Base-by-base conservation (phyloP, 495 filamentous ascomycete species). In the Wilcoxina mikolae region DNA sequence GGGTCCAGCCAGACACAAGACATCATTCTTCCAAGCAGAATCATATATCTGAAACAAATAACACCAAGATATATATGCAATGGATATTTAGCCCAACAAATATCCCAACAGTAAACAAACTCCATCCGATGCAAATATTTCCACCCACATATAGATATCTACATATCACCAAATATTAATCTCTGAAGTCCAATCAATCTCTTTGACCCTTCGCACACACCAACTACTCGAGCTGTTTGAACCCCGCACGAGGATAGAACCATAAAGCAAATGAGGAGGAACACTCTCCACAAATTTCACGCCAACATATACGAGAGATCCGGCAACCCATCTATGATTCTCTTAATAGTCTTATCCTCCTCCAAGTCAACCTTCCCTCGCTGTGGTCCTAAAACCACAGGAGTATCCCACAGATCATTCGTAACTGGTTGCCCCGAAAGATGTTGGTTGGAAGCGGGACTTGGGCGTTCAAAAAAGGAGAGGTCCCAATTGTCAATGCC, bases 271-370 rank as follows among this genome's bases (percentile, higher is more conserved):
- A n/a, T n/a, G n/a, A n/a, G n/a, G n/a, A n/a, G n/a, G n/a, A n/a
- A n/a, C n/a, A n/a, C 33, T 38, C 9, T 38, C n/a, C n/a, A n/a
- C n/a, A n/a, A n/a, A n/a, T n/a, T 22, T 54, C 56, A 56, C 59
- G 29, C 43, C 9, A 71, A 60, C 68, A 71, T 71, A 61, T 70
- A 71, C 25, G 60, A 51, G 51, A 69, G 44, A 64, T 71, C 67
- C 7, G 68, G 68, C 24, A 71, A 52, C 18, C 65, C 65, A 4
- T 53, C 53, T 20, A 71, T 47, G 46, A 71, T 67, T 15, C 51
- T 28, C n/a, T 52, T 54, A 10, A 69, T 44, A 12, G 58, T 51
- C 38, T 64, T 60, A 43, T 53, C 59, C 22, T 66, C 56, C 15
- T 59, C 59, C 44, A 48, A 43, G 28, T 62, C 58, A 4, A 41